phyloP scores from a whole-genome alignment of 352 stramenopile species.

The Phytopythium helicoides region DNA sequence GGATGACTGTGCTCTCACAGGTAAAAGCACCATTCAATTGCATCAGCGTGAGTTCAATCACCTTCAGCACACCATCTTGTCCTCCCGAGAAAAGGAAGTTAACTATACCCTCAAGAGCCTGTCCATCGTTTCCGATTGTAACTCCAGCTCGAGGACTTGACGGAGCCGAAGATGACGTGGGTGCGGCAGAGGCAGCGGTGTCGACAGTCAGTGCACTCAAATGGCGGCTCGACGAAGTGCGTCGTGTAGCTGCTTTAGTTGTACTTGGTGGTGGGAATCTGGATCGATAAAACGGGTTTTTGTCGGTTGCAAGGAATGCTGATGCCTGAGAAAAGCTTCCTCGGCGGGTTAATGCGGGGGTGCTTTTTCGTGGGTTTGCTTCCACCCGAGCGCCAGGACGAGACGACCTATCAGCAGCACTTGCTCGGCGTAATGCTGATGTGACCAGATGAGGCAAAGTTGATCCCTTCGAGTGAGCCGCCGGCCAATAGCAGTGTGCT shows the following conservation, averaged over 20 bases:
- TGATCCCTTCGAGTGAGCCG: neutral
- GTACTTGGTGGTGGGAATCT: conserved; percentile 28
- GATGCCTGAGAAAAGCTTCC: conserved; percentile 3
- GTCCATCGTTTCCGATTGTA: neutral
- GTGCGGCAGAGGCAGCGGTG: neutral
- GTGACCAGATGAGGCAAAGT: neutral
- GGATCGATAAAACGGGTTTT: conserved; percentile 64
- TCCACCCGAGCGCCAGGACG: neutral
- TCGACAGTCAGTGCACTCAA: conserved; percentile 9
- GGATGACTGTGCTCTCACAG: conserved; percentile 39
- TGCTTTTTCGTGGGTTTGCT: conserved; percentile 5
- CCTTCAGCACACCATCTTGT: conserved; percentile 49
- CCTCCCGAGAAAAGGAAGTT: conserved; percentile 74
- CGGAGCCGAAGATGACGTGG: conserved; percentile 17
- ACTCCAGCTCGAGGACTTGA: conserved; percentile 17
- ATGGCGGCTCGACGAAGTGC: conserved; percentile 31
- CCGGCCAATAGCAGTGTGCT: conserved; percentile 42
- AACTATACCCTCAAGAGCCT: neutral
- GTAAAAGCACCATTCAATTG: conserved; percentile 25
- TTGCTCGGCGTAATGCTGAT: neutral
- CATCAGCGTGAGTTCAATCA: conserved; percentile 50
- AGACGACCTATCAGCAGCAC: neutral
- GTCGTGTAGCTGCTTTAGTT: conserved; percentile 20
- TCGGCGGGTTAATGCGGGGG: conserved; percentile 3
- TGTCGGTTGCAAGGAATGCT: conserved; percentile 42